Evolutionary conservation across 768 basidiomycete genomes (phyloP), one percentile per base, ranked within the genome.

Genomic region (Piloderma croceum): DNA sequence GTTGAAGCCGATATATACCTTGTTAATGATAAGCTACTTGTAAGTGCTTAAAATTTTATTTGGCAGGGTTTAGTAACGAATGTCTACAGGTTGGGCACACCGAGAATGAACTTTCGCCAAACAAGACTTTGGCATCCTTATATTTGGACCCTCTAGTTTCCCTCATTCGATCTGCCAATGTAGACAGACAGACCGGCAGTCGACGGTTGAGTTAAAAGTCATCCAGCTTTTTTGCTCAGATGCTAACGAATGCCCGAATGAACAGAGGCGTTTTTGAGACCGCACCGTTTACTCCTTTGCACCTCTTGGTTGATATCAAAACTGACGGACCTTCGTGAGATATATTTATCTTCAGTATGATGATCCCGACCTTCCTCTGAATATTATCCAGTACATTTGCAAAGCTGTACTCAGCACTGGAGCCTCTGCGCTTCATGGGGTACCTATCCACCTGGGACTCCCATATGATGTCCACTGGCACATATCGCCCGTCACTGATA

Each of bases 1-100:
- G 71, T 76, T 9, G 74, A 77, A 51, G 75, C 75, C 3, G 74
- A 77, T 50, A 71, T 77, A 13, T 74, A 64, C 66, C 54, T 69
- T 6, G 47, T 71, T 17, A 60, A 69, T 39, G 65, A 62, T n/a
- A 64, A 66, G 9, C 60, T 76, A 11, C 62, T 63, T 39, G 72
- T 70, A 43, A 41, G 65, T 60, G n/a, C 7, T 29, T 3, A 3
- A 20, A 6, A 17, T 17, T 17, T 24, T 25, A 18, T 11, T 17
- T 15, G 12, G 12, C 12, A 10, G 23, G 18, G 21, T 31, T 15
- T 34, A 41, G 25, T 25, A 34, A 25, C 11, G 25, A 13, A 21
- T 29, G 15, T 23, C 9, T 20, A 47, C 43, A 74, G 71, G 52
- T 75, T 15, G 74, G 71, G 4, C 73, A 75, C 42, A 70, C 73